Percentiles rank a stretch among this genome's conserved stretches.
Evolutionary conservation across 305 asterid species (phyloP).

Genomic region (Lippia alba): DNA sequence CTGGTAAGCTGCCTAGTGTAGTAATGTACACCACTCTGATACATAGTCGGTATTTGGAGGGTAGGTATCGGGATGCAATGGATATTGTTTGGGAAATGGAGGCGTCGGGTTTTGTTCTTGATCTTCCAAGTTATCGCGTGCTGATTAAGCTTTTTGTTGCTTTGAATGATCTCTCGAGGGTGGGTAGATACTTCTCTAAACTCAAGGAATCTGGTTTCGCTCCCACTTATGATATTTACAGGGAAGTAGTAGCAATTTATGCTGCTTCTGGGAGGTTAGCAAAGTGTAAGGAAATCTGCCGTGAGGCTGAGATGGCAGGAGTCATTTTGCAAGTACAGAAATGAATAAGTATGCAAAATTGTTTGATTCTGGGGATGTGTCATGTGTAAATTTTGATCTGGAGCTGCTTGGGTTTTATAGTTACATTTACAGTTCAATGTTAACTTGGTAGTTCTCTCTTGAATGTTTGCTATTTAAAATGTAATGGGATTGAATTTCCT

Average conservation of each 20-base stretch:
- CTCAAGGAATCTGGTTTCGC: slow-evolving; percentile 81
- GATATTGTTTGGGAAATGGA: slow-evolving; percentile 94
- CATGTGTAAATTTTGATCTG: neutral
- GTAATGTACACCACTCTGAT: slow-evolving; percentile 89
- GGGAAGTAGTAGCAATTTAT: slow-evolving; percentile 56
- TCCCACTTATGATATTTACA: slow-evolving; percentile 73
- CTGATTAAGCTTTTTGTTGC: slow-evolving; percentile 84
- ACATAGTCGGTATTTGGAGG: slow-evolving; percentile 68
- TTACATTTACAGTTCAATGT: slow-evolving; percentile 2
- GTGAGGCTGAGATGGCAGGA: slow-evolving; percentile 90
- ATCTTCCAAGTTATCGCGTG: slow-evolving; percentile 87
- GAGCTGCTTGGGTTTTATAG: neutral
- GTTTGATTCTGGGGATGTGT: neutral
- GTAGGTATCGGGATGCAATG: slow-evolving; percentile 74
- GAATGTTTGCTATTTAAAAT: no score
- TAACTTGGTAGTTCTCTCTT: neutral
- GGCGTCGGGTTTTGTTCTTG: slow-evolving; percentile 64
- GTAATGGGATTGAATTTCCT: no score
- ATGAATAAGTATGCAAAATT: slow-evolving; percentile 6
- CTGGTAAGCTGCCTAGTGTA: slow-evolving; percentile 61
- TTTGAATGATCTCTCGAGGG: slow-evolving; percentile 67
- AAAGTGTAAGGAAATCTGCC: slow-evolving; percentile 67
- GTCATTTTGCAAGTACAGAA: slow-evolving; percentile 42
- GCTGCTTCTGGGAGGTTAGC: slow-evolving; percentile 69
- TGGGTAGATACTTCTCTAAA: slow-evolving; percentile 69